phyloP scores from a whole-genome alignment of 139 green algal genomes.

The Diplosphaera chodatii region DNA sequence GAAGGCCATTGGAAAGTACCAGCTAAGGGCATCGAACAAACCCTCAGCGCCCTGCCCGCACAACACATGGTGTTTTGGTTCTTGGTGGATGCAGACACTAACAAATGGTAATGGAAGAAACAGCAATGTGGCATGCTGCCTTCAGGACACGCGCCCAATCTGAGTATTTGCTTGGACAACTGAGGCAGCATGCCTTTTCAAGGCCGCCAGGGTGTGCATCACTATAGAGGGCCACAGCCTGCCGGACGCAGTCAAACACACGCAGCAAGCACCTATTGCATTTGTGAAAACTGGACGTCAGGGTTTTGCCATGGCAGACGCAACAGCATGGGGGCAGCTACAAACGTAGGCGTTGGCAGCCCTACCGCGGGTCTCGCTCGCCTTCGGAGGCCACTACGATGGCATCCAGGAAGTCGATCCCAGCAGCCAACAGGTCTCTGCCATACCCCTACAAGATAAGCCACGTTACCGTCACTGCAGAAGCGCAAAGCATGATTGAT shows the following conservation, averaged over 20 bases:
- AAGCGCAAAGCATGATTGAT: too few species aligned
- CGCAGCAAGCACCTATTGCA: background rate
- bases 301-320: too few species aligned
- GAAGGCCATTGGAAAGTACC: conserved; percentile 89
- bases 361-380: background rate
- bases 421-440: conserved; percentile 1
- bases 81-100: too few species aligned
- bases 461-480: too few species aligned
- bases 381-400: background rate
- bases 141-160: too few species aligned
- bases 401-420: background rate
- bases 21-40: conserved; percentile 68
- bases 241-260: background rate
- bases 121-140: too few species aligned
- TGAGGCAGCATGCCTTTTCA: background rate
- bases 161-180: too few species aligned
- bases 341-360: too few species aligned
- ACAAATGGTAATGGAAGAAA: too few species aligned
- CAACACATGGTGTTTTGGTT: too few species aligned
- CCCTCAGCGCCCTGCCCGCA: conserved; percentile 38
- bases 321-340: too few species aligned
- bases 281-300: too few species aligned
- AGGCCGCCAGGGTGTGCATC: background rate
- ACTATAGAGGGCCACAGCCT: background rate
- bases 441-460: conserved; percentile 8